These are phyloP conservation scores for Calocera cornea DNA, from an alignment of 768 basidiomycete genomes.

Conservation along the genomic window DNA sequence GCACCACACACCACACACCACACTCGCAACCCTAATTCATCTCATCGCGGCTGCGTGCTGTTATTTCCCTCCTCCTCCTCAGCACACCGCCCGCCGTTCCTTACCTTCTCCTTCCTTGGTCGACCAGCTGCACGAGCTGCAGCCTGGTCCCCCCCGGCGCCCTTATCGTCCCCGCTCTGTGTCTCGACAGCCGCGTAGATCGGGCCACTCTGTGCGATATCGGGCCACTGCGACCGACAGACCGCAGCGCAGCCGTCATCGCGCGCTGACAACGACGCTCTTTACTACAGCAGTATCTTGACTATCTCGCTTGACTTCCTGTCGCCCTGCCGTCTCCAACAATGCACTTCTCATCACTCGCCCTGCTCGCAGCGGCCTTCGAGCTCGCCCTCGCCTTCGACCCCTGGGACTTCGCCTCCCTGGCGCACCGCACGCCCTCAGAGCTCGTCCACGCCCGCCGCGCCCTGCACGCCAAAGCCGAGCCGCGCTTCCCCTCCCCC, in stretches of 20 bases:
- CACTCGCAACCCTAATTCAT: too few species aligned
- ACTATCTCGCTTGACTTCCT: neutral
- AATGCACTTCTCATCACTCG: neutral
- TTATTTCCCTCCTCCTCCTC: too few species aligned
- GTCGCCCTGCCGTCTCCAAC: neutral
- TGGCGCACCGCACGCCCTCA: neutral
- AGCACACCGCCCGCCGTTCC: neutral
- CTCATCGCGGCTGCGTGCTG: too few species aligned
- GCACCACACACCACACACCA: too few species aligned
- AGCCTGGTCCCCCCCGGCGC: neutral
- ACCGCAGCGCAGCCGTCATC: neutral
- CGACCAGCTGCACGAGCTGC: neutral
- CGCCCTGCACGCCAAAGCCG: neutral
- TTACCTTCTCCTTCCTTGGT: neutral
- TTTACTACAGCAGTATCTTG: neutral
- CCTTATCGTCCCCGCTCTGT: neutral
- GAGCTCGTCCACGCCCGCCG: neutral
- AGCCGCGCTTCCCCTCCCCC: neutral
- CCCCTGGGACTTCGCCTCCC: constrained; percentile 1
- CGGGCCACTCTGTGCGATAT: neutral
- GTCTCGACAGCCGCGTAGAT: neutral
- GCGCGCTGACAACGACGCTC: neutral
- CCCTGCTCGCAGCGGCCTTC: neutral
- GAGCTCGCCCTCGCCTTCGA: neutral
- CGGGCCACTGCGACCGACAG: neutral